phyloP scores from a whole-genome alignment of 768 basidiomycete genomes.

The Kwoniella bestiolae region DNA sequence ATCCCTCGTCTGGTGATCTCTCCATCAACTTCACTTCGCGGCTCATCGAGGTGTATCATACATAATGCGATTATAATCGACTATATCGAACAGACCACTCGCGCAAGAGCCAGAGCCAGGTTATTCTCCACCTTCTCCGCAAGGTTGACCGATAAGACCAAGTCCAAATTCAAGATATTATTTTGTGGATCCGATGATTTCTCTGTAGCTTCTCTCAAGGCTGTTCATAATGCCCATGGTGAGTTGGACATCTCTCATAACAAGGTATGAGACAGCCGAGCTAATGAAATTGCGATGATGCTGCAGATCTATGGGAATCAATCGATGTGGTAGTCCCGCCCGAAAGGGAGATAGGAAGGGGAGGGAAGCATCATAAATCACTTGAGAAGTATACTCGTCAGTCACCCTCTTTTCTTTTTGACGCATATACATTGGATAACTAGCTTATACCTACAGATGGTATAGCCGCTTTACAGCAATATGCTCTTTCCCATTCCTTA shows the following conservation, averaged over 20 bases:
- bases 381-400: conserved; percentile 23
- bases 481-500: conserved; percentile 65
- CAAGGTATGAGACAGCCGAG: no score
- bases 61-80: neutral
- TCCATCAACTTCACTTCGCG: neutral
- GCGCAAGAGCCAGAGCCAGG: neutral
- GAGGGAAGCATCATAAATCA: conserved; percentile 61
- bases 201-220: conserved; percentile 72
- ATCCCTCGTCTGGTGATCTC: neutral
- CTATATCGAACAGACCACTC: neutral
- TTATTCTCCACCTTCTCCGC: conserved; percentile 1
- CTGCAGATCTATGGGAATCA: conserved; percentile 79
- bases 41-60: neutral
- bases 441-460: no score
- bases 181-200: conserved; percentile 90
- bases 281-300: no score
- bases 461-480: conserved; percentile 71
- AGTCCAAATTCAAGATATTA: conserved; percentile 61
- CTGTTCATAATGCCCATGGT: conserved; percentile 71
- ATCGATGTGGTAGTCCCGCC: conserved; percentile 74
- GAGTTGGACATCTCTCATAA: conserved; percentile 23
- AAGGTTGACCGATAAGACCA: neutral
- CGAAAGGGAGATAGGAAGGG: conserved; percentile 68
- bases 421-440: no score
- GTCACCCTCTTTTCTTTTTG: neutral